Base-by-base conservation (phyloP, 345 rosid species). In the Acer yangbiense region DNA sequence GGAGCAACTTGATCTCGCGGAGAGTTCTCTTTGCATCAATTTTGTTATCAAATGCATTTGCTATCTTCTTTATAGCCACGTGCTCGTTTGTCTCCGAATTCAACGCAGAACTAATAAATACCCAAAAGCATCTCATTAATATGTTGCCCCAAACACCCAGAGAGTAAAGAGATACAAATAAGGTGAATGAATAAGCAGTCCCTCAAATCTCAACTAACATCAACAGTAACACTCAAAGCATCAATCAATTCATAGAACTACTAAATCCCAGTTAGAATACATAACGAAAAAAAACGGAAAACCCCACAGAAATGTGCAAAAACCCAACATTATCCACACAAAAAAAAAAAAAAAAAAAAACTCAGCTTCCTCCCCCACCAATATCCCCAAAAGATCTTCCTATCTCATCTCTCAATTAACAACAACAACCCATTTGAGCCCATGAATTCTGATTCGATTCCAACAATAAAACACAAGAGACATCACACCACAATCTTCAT, bases 1-100 rank as follows among this genome's bases (percentile, higher is more conserved):
- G 92, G 81, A 95, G 98, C 69, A 95, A 85, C 91, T 92, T 95
- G 92, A 93, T 93, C 89, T 93, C 99, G 1, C 99, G 97, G 54
- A 95, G 96, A 9, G 98, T 91, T 86, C 97, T 91, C 90, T 95
- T 95, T 17, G 97, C 98, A 32, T 89, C 95, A 54, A 94, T 87
- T 67, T 78, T 84, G 87, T 95, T 90, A 57, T 92, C 96, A 64
- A 91, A 93, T 7, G 96, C 94, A 84, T 92, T 87, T 8, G 89
- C 83, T 44, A 94, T 92, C 90, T 96, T 96, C 93, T 94, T 96
- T 67, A 96, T 79, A 1, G 98, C 98, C 55, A 96, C 95, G 9
- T 83, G 85, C 80, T 94, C 99, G 29, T 83, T 88, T 11, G 93
- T 92, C 85, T 96, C 97, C 10, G 92, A 91, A 82, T 94, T 88